Evolutionary conservation across 805 yeast genomes (phyloP).

Genomic region (Ascoidea tarda): DNA sequence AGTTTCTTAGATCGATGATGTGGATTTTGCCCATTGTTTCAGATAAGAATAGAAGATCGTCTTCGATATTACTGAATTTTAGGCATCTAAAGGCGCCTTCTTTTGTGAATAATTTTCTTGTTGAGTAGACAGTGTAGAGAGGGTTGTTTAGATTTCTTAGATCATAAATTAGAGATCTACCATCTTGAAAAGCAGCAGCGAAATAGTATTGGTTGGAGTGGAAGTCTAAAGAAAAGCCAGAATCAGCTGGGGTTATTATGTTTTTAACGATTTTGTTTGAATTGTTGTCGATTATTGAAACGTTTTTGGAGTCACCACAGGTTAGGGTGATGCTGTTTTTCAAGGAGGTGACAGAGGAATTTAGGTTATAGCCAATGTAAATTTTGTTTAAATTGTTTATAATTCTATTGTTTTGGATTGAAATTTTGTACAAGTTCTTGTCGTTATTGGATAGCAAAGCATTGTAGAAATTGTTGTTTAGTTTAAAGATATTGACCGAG

Average conservation of each 20-base stretch:
- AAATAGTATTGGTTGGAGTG: conserved; percentile 63
- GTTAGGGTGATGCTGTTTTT: conserved; percentile 43
- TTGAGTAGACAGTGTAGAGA: conserved; percentile 39
- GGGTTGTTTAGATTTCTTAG: conserved; percentile 45
- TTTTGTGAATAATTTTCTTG: conserved; percentile 26
- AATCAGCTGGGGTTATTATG: conserved; percentile 23
- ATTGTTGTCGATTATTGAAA: conserved; percentile 40
- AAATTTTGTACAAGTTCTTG: conserved; percentile 49
- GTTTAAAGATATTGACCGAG: conserved; percentile 43
- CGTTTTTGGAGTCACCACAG: conserved; percentile 66
- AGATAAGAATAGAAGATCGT: conserved; percentile 60
- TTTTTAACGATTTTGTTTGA: conserved; percentile 10
- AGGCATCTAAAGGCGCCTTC: conserved; percentile 23
- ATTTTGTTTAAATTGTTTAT: conserved; percentile 28
- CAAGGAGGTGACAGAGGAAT: conserved; percentile 59
- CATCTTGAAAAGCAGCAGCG: conserved; percentile 79
- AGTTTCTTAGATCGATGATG: conserved; percentile 64
- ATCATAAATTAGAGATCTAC: conserved; percentile 66
- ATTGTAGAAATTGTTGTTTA: conserved; percentile 27
- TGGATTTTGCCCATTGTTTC: conserved; percentile 87
- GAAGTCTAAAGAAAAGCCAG: conserved; percentile 75
- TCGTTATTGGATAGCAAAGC: conserved; percentile 80
- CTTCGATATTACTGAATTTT: conserved; percentile 50
- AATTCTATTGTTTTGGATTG: conserved; percentile 31
- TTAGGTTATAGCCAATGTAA: conserved; percentile 51